Evolutionary conservation across 2,329 filamentous ascomycete species (phyloP).

Genomic region (Cladophialophora chaetospira): DNA sequence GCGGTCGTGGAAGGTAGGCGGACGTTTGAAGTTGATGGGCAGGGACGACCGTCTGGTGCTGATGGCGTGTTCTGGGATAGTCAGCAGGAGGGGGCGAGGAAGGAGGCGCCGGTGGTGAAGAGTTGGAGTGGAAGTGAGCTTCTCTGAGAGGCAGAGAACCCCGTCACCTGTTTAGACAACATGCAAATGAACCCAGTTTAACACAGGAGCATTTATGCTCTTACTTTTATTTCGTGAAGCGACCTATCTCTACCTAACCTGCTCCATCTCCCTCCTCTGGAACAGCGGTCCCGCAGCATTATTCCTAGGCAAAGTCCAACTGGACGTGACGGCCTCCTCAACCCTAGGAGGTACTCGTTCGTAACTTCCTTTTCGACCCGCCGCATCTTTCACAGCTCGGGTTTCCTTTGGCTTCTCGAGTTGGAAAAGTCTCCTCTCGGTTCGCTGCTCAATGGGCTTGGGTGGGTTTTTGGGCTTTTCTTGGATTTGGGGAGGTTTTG

Average conservation of each 20-base stretch:
- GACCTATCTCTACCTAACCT: constrained; percentile 18
- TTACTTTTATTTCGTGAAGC: background rate
- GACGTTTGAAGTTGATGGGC: constrained; percentile 30
- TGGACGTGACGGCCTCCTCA: too few species aligned
- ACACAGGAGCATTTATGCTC: too few species aligned
- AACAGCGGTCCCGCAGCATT: constrained; percentile 6
- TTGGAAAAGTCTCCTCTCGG: constrained; percentile 14
- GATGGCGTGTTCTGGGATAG: constrained; percentile 46
- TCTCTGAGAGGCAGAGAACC: background rate
- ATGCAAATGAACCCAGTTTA: too few species aligned
- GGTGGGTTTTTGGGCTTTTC: constrained; percentile 1
- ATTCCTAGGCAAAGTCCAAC: constrained; percentile 3
- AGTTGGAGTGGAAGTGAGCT: constrained; percentile 39
- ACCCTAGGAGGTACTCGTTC: too few species aligned
- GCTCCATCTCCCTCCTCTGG: constrained; percentile 28
- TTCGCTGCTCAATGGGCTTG: constrained; percentile 4
- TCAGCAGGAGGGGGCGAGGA: constrained; percentile 40
- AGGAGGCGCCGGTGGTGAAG: constrained; percentile 56
- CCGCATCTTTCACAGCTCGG: background rate
- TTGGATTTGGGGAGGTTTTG: constrained; percentile 3
- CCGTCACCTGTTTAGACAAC: background rate
- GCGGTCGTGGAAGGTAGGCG: constrained; percentile 17
- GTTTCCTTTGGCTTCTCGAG: constrained; percentile 6
- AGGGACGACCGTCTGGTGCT: constrained; percentile 32
- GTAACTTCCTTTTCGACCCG: background rate